A percentile compares a stretch with the other conserved stretches of the same genome.
phyloP scores from a whole-genome alignment of 345 rosid genomes.

The Pseudoturritis turrita region DNA sequence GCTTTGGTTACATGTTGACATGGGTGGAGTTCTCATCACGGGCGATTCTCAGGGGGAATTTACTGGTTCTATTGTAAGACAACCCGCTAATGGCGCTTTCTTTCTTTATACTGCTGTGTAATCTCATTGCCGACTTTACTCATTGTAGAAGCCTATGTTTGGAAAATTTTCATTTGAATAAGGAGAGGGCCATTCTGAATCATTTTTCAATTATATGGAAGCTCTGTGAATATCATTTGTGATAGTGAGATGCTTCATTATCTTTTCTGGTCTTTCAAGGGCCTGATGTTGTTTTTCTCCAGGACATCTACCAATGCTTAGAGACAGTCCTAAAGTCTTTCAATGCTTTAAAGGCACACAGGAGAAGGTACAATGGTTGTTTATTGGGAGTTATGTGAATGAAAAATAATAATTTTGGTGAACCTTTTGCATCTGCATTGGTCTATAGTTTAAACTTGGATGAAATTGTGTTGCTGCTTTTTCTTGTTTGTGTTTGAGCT shows the following conservation, averaged over 20 bases:
- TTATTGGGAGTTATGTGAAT: slow-evolving; percentile 51
- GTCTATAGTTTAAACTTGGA: not conserved
- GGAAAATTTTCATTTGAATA: slow-evolving; percentile 18
- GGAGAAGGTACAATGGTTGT: slow-evolving; percentile 99
- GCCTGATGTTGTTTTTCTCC: slow-evolving; percentile 87
- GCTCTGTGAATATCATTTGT: not conserved
- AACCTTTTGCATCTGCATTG: not conserved
- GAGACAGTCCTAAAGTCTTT: slow-evolving; percentile 80
- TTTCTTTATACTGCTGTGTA: slow-evolving; percentile 38
- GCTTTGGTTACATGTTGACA: slow-evolving; percentile 47
- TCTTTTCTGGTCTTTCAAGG: slow-evolving; percentile 34
- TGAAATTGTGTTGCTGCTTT: not conserved
- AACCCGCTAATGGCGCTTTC: slow-evolving; percentile 77
- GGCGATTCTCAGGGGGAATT: slow-evolving; percentile 76
- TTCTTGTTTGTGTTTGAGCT: not conserved
- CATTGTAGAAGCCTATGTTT: slow-evolving; percentile 38
- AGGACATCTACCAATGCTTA: slow-evolving; percentile 76
- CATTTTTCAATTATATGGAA: not conserved
- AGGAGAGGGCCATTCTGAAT: slow-evolving; percentile 22
- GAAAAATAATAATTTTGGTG: slow-evolving; percentile 16
- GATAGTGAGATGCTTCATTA: slow-evolving; percentile 9
- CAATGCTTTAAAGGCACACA: slow-evolving; percentile 75
- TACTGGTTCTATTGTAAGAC: slow-evolving; percentile 98
- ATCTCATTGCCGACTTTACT: slow-evolving; percentile 44
- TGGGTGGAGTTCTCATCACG: slow-evolving; percentile 55